phyloP scores from a whole-genome alignment of 352 stramenopile species.

The Pythium vanterpoolii region DNA sequence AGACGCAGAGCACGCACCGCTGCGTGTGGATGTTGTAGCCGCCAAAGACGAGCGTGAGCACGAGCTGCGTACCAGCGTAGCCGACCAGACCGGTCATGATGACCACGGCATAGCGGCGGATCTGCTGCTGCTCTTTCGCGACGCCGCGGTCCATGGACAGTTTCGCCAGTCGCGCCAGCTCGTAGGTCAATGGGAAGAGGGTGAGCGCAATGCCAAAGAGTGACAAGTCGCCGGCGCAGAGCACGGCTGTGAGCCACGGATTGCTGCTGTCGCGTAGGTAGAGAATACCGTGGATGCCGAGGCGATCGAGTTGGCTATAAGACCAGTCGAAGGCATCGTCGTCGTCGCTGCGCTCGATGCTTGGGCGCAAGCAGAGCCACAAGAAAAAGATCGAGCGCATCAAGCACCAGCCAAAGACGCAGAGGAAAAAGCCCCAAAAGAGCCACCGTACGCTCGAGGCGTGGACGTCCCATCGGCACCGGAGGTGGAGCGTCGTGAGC shows the following conservation, averaged over 20 bases:
- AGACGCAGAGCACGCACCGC: slow-evolving; percentile 34
- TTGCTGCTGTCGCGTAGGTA: slow-evolving; percentile 19
- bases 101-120: slow-evolving; percentile 31
- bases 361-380: slow-evolving; percentile 19
- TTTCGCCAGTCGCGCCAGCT: slow-evolving; percentile 51
- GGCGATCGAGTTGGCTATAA: slow-evolving; percentile 36
- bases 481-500: slow-evolving; percentile 21
- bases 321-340: background rate
- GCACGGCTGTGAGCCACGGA: slow-evolving; percentile 29
- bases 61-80: slow-evolving; percentile 29
- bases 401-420: slow-evolving; percentile 41
- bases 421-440: slow-evolving; percentile 61
- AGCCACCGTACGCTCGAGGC: slow-evolving; percentile 52
- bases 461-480: slow-evolving; percentile 21
- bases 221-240: slow-evolving; percentile 46
- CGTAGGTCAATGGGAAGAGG: slow-evolving; percentile 57
- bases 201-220: slow-evolving; percentile 53
- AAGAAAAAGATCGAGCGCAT: slow-evolving; percentile 42
- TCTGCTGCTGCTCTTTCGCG: slow-evolving; percentile 38
- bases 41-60: slow-evolving; percentile 28
- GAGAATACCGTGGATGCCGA: slow-evolving; percentile 42
- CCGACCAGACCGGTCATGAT: slow-evolving; percentile 28
- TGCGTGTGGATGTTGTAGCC: slow-evolving; percentile 56
- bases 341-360: slow-evolving; percentile 10
- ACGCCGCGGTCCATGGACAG: slow-evolving; percentile 64